Conservation (phyloP, 1,284 basidiomycete species). For the Tilletia setariae region DNA sequence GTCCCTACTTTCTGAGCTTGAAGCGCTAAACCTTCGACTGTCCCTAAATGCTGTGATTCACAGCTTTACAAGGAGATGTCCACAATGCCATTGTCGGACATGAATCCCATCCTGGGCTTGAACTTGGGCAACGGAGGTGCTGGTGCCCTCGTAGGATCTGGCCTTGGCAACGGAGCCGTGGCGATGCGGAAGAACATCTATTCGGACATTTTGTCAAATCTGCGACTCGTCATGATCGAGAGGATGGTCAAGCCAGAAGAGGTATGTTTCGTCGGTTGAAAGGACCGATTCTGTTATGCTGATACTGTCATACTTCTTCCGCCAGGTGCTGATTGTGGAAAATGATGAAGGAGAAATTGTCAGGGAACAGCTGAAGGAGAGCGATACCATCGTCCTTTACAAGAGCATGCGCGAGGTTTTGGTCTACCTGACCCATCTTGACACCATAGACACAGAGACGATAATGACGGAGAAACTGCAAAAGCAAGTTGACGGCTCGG, state of each 20-base stretch:
- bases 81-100: constrained; percentile 83
- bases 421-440: constrained; percentile 88
- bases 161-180: constrained; percentile 28
- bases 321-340: constrained; percentile 82
- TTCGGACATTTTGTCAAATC: constrained; percentile 87
- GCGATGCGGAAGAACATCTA: constrained; percentile 77
- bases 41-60: too few relatives aligned
- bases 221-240: constrained; percentile 94
- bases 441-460: constrained; percentile 91
- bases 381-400: constrained; percentile 96
- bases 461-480: constrained; percentile 84
- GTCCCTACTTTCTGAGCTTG: background rate
- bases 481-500: constrained; percentile 93
- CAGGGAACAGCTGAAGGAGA: constrained; percentile 98
- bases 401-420: constrained; percentile 98
- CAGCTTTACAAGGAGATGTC: constrained; percentile 99
- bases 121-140: constrained; percentile 61
- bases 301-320: background rate
- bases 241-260: constrained; percentile 99
- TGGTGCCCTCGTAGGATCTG: constrained; percentile 21
- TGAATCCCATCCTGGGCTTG: constrained; percentile 86
- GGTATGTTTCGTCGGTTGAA: constrained; percentile 33
- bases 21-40: too few relatives aligned
- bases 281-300: background rate
- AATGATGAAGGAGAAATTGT: constrained; percentile 99